These are phyloP conservation scores for Backusella australiensis DNA, from an alignment of 192 early-diverging fungal species.

Conservation along the genomic window DNA sequence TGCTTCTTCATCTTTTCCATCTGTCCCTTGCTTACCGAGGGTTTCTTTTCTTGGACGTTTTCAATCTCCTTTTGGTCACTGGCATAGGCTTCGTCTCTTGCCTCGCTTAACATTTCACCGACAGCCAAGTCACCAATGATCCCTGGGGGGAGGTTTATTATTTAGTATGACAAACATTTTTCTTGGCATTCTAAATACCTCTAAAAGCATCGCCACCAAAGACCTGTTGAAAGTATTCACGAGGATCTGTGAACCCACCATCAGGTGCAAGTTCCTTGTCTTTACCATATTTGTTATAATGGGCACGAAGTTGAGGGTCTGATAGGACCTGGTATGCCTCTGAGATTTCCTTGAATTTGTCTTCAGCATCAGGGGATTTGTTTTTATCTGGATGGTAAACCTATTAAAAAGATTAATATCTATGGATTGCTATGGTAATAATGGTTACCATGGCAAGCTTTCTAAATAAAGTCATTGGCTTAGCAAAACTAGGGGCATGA, in stretches of 20 bases:
- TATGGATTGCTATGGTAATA: not conserved
- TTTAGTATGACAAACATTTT: not conserved
- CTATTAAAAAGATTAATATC: conserved; percentile 2
- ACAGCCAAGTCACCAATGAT: conserved; percentile 90
- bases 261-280: conserved; percentile 51
- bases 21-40: conserved; percentile 49
- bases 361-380: conserved; percentile 65
- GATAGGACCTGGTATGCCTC: conserved; percentile 90
- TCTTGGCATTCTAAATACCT: conserved; percentile 18
- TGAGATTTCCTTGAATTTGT: conserved; percentile 82
- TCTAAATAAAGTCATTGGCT: conserved; percentile 14
- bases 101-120: conserved; percentile 45
- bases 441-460: conserved; percentile 35
- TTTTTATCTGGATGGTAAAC: conserved; percentile 45
- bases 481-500: not conserved
- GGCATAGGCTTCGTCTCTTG: conserved; percentile 28
- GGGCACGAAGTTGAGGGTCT: conserved; percentile 73
- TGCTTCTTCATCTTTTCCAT: conserved; percentile 47
- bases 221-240: conserved; percentile 81
- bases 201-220: conserved; percentile 85
- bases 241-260: conserved; percentile 62
- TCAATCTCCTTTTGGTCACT: conserved; percentile 44
- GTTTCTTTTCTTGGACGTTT: conserved; percentile 34
- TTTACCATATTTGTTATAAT: conserved; percentile 81
- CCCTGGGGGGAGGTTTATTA: conserved; percentile 35